Percentiles rank a stretch among this genome's conserved stretches.
These are phyloP conservation scores for Thalassia testudinum DNA, from an alignment of 116 monocot species.

Conservation along the genomic window DNA sequence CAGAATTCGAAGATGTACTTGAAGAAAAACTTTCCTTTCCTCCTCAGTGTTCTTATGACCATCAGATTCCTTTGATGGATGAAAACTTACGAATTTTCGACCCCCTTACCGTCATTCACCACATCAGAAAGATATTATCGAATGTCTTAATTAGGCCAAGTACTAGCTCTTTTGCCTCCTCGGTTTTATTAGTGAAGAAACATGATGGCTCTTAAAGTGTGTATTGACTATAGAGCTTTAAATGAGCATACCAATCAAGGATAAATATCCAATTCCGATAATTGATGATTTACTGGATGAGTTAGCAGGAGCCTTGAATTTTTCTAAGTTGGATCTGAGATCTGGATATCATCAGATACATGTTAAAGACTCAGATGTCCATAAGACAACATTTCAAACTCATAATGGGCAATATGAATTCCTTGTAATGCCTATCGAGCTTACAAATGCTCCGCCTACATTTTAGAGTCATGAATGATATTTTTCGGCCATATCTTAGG, in stretches of 20 bases:
- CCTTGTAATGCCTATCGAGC: constrained; percentile 7
- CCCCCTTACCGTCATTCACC: background rate
- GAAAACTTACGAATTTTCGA: background rate
- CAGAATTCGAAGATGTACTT: background rate
- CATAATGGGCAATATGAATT: constrained; percentile 2
- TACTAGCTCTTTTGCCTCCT: background rate
- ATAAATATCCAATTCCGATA: constrained; percentile 3
- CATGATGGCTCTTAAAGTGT: constrained; percentile 1
- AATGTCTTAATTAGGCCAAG: background rate
- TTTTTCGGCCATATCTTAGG: too few species aligned
- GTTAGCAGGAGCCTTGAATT: background rate
- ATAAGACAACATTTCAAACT: too few species aligned
- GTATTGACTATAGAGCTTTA: constrained; percentile 3
- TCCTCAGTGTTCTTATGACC: background rate
- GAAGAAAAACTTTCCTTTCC: background rate
- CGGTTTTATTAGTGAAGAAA: constrained; percentile 3
- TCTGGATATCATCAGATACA: too few species aligned
- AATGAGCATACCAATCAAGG: constrained; percentile 1
- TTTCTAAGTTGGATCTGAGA: constrained; percentile 11
- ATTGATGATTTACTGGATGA: constrained; percentile 11
- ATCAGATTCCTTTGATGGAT: background rate
- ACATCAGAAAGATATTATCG: background rate
- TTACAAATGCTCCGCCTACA: constrained; percentile 5
- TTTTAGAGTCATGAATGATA: too few species aligned
- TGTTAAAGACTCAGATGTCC: background rate